Evolutionary conservation across 768 basidiomycete species (phyloP), one percentile per base, ranked within the genome.

Genomic region (Hemileccinum impolitum): DNA sequence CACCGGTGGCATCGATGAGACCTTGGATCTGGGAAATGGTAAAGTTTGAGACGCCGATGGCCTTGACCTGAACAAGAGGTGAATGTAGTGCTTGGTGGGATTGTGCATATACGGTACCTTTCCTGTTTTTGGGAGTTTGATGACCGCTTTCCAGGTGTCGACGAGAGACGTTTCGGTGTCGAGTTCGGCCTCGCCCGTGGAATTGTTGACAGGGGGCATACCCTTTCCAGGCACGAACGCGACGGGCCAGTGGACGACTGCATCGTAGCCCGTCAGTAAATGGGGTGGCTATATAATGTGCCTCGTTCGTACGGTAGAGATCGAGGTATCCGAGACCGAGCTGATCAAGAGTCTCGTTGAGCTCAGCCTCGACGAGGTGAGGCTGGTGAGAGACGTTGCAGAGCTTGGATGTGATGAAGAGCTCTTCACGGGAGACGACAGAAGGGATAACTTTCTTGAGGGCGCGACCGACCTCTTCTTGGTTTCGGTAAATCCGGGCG

Each of bases 11-110:
- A 19, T 76, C 66, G 51, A 81, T 81, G 59, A 94, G 76, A 11
- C 75, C 84, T 63, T 87, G 70, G 47, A 94, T 65, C 40, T 86
- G 75, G 36, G 74, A 72, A 46, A 84, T 67, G 15, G 77, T 81
- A 69, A 90, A 90, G 78, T 94, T 94, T 58, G 85, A 88, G 6
- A 94, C 89, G 47, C 90, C 91, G 54, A 94, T 71, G 1, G 79
- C 75, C 62, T 72, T 77, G 62, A 85, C 85, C 80, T 84, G 50
- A 14, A 38, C 13, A 26, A 37, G 25, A 50, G 47, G 23, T 51
- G 38, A 48, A 39, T 18, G 15, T 19, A 3, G 14, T 15, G 11
- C 21, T 18, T 45, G 15, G 30, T 4, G 35, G 10, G 3, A 17
- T 1, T 1, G 31, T 30, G 41, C 48, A 54, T 50, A 50, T n/a